phyloP scores from a whole-genome alignment of 176 grass and related monocot genomes.

The Cenchrus fungigraminus region DNA sequence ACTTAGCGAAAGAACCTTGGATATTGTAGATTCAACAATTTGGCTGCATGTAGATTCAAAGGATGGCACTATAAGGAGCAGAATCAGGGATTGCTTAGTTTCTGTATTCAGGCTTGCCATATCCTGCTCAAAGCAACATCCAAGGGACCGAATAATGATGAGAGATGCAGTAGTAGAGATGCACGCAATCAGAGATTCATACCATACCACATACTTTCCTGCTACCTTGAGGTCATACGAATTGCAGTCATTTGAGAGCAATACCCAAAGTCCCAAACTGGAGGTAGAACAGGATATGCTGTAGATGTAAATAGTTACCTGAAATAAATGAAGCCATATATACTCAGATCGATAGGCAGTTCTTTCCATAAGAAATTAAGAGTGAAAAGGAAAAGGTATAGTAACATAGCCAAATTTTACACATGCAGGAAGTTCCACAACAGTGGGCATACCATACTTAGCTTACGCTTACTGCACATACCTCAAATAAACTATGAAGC shows the following conservation, averaged over 20 bases:
- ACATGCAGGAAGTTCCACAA: too few species aligned
- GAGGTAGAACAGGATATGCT: background rate
- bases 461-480: too few species aligned
- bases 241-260: background rate
- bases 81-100: conserved; percentile 12
- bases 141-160: background rate
- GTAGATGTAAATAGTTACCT: background rate
- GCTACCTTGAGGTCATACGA: background rate
- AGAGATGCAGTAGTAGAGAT: conserved; percentile 3
- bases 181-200: conserved; percentile 16
- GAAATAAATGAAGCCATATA: background rate
- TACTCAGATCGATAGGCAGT: background rate
- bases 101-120: background rate
- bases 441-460: too few species aligned
- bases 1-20: background rate
- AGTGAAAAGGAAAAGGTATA: background rate
- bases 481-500: too few species aligned
- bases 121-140: conserved; percentile 33
- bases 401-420: too few species aligned
- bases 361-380: background rate
- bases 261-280: background rate
- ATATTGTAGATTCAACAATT: conserved; percentile 26
- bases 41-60: background rate
- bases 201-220: background rate
- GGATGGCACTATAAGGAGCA: background rate